A percentile compares a stretch with the other conserved stretches of the same genome.
These are phyloP conservation scores for Pneumocystis murina DNA, from an alignment of 1,139 yeast species.

Conservation along the genomic window DNA sequence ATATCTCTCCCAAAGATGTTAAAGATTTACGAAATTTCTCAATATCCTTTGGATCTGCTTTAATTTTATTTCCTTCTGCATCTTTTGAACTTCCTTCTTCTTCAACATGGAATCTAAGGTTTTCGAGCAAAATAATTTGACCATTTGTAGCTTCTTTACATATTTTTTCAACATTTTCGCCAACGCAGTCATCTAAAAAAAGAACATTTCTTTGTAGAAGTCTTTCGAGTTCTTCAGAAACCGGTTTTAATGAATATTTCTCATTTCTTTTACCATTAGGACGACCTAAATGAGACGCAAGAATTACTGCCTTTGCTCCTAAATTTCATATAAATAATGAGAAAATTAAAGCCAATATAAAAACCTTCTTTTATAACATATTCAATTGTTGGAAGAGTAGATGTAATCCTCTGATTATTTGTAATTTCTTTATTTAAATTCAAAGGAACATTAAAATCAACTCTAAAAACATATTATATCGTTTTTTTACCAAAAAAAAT, in stretches of 20 bases:
- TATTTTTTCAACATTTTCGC: slow-evolving; percentile 64
- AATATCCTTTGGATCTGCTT: slow-evolving; percentile 74
- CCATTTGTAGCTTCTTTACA: slow-evolving; percentile 60
- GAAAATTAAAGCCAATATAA: slow-evolving; percentile 1
- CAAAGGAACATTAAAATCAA: slow-evolving; percentile 85
- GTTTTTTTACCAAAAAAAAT: neutral
- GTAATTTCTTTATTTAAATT: slow-evolving; percentile 81
- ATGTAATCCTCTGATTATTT: slow-evolving; percentile 96
- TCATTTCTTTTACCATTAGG: slow-evolving; percentile 80
- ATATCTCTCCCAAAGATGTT: slow-evolving; percentile 83
- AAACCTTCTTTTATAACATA: slow-evolving; percentile 61
- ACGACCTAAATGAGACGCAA: slow-evolving; percentile 95
- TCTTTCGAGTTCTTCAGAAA: slow-evolving; percentile 67
- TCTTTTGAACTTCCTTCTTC: slow-evolving; percentile 84
- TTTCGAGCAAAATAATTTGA: slow-evolving; percentile 68
- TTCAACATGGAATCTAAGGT: slow-evolving; percentile 89
- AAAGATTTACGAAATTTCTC: slow-evolving; percentile 72
- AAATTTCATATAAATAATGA: neutral
- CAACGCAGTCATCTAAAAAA: slow-evolving; percentile 79
- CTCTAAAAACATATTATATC: neutral
- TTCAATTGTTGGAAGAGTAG: slow-evolving; percentile 92
- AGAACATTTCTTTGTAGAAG: slow-evolving; percentile 56
- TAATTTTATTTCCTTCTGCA: slow-evolving; percentile 72
- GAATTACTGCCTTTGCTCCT: slow-evolving; percentile 72
- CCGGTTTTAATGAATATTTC: slow-evolving; percentile 83